Base-by-base conservation (phyloP, 2,329 filamentous ascomycete genomes). In the Aspergillus transmontanensis region DNA sequence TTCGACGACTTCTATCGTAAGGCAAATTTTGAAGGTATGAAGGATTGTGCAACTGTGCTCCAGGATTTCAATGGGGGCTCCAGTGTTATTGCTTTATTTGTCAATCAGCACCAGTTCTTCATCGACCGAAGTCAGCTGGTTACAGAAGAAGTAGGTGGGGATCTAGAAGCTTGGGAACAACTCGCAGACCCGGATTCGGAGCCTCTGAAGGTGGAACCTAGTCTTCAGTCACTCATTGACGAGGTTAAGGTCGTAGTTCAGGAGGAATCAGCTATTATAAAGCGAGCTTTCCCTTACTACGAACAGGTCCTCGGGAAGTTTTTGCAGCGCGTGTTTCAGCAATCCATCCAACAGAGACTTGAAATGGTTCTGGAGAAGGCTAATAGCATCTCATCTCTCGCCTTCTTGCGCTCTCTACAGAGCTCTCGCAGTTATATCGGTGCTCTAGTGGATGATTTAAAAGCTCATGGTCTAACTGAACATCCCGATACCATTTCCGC, bases 21-120 rank as follows among this genome's bases (percentile, higher is more conserved):
- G 70, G 93, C 96, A 72, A 97, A 98, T 79, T 97, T 96, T 73
- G 93, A 97, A 69, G 94, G 96, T 72, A 99, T 99, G 96, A 90
- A 92, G 81, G 95, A 98, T 76, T 99, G 95, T 76, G 92, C 96
- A 60, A 92, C 92, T 72, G 95, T 97, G 48, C 83, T 99, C 66
- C 87, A 95, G 75, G 95, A 98, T 79, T 99, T 99, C 84, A 97
- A 94, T 76, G 93, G 95, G 58, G 95, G 95, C 58, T 89, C 93
- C 62, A 98, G 94, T 75, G 95, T 98, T 64, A 96, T 97, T 78
- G 94, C 92, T 16, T 85, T 94, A 12, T 99, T 98, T 77, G 94
- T 99, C 74, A 99, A 99, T 75, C 95, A 99, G 77, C 96, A 99
- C 79, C 93, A 97, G 73, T 99, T 99, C 84, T 99, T 99, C 80